phyloP scores from a whole-genome alignment of 2,329 filamentous ascomycete genomes.

The Penicillium palitans region DNA sequence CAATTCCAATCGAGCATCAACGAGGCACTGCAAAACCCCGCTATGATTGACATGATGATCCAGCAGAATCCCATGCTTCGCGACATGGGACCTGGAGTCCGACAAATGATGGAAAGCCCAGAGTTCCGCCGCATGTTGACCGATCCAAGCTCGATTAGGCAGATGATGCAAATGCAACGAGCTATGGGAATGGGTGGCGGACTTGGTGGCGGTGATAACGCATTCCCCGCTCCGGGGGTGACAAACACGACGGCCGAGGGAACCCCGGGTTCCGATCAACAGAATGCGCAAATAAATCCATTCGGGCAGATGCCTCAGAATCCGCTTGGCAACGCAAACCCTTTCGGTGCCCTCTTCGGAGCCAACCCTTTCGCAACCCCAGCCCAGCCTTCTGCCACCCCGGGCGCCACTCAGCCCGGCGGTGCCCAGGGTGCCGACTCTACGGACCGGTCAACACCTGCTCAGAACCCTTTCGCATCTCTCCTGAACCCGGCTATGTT shows the following conservation, averaged over 20 bases:
- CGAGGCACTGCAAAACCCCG: constrained; percentile 93
- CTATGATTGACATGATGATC: constrained; percentile 92
- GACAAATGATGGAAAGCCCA: constrained; percentile 84
- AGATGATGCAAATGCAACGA: constrained; percentile 79
- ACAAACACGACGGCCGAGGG: constrained; percentile 79
- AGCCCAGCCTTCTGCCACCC: constrained; percentile 34
- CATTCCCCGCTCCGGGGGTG: constrained; percentile 86
- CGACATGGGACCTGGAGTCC: constrained; percentile 68
- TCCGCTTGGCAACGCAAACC: constrained; percentile 33
- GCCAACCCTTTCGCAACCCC: constrained; percentile 31
- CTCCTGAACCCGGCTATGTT: constrained; percentile 57
- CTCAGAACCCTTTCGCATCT: constrained; percentile 66
- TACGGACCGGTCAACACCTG: constrained; percentile 30
- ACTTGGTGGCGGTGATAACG: constrained; percentile 48
- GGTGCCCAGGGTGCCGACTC: constrained; percentile 33
- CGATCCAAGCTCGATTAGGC: constrained; percentile 79
- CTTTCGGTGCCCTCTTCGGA: constrained; percentile 62
- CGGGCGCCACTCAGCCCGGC: constrained; percentile 32
- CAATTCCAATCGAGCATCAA: constrained; percentile 85
- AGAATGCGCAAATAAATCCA: constrained; percentile 30
- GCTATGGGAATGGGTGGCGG: constrained; percentile 55
- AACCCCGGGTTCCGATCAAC: constrained; percentile 38
- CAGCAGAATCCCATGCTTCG: constrained; percentile 82
- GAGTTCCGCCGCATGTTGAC: constrained; percentile 91
- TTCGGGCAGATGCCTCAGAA: constrained; percentile 22